Conservation (phyloP, 1,284 basidiomycete species). For the Taiwanofungus camphoratus region DNA sequence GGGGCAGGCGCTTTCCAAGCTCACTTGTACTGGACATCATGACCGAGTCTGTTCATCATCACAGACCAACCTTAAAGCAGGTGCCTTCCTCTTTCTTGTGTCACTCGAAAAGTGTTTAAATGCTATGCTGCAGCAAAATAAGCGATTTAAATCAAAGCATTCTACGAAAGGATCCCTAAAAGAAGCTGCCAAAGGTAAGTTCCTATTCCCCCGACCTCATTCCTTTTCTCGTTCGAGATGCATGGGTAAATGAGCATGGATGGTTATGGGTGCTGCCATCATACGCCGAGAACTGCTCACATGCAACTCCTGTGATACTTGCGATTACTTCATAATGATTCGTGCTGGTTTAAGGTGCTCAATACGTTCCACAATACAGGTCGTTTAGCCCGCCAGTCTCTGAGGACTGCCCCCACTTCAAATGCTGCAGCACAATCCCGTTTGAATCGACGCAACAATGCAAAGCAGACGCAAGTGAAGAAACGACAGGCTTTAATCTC, state of each 20-base stretch:
- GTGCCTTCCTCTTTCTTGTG: conserved; percentile 33
- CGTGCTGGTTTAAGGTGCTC: too few relatives aligned
- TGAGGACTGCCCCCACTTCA: conserved; percentile 41
- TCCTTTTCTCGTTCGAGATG: too few relatives aligned
- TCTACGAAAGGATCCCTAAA: conserved; percentile 79
- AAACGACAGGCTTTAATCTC: conserved; percentile 70
- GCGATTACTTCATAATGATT: too few relatives aligned
- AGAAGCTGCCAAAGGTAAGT: conserved; percentile 74
- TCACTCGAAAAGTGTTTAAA: conserved; percentile 1
- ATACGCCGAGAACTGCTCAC: too few relatives aligned
- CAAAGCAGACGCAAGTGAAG: conserved; percentile 69
- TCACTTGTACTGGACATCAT: conserved; percentile 4
- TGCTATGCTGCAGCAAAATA: conserved; percentile 62
- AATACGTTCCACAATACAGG: conserved; percentile 31
- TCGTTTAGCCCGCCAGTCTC: conserved; percentile 45
- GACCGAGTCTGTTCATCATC: conserved; percentile 36
- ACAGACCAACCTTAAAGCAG: conserved; percentile 84
- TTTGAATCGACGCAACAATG: conserved; percentile 69
- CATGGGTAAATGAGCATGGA: too few relatives aligned
- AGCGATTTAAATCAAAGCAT: conserved; percentile 86
- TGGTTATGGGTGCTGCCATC: too few relatives aligned
- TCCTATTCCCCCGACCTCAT: not conserved
- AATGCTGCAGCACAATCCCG: conserved; percentile 52
- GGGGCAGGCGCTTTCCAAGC: too few relatives aligned
- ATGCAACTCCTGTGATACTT: conserved; percentile 6